Evolutionary conservation across 2,329 filamentous ascomycete genomes (phyloP).

Genomic region (Chrysosporium keratinophilum): DNA sequence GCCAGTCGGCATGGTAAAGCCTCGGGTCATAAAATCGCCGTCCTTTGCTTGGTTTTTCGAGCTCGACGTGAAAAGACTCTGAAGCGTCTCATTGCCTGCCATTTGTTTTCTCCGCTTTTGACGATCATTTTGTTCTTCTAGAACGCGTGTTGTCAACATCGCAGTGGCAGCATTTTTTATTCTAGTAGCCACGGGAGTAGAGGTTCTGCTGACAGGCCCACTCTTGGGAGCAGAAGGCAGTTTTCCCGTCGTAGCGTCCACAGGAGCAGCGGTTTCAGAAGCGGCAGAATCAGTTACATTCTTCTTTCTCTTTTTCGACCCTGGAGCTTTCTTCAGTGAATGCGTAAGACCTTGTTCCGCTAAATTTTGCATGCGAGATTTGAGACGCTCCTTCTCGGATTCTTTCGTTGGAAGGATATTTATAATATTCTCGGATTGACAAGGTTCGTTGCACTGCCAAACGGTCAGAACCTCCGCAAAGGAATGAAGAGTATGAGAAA

Average conservation of each 20-base stretch:
- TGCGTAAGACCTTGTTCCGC: constrained; percentile 66
- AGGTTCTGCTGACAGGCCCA: constrained; percentile 20
- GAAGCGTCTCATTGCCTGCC: constrained; percentile 48
- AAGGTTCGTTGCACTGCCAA: constrained; percentile 60
- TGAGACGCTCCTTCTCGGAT: constrained; percentile 58
- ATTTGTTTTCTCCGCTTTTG: constrained; percentile 69
- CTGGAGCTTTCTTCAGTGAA: constrained; percentile 67
- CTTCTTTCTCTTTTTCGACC: constrained; percentile 60
- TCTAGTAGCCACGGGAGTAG: constrained; percentile 39
- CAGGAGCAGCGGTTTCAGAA: constrained; percentile 21
- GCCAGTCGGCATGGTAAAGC: constrained; percentile 42
- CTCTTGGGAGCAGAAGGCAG: constrained; percentile 14
- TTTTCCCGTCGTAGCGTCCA: not conserved
- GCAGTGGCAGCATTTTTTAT: constrained; percentile 88
- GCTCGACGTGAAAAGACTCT: constrained; percentile 44
- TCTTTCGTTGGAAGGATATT: constrained; percentile 63
- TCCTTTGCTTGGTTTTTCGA: constrained; percentile 35
- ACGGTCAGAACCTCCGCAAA: constrained; percentile 6
- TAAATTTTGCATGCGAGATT: constrained; percentile 57
- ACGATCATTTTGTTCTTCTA: constrained; percentile 73
- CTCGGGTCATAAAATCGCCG: constrained; percentile 50
- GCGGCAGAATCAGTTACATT: constrained; percentile 40
- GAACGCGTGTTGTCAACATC: constrained; percentile 70
- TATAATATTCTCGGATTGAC: constrained; percentile 66
- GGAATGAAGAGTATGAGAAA: not conserved